Conservation (phyloP, 805 yeast genomes). For the Metschnikowia picachoensis region DNA sequence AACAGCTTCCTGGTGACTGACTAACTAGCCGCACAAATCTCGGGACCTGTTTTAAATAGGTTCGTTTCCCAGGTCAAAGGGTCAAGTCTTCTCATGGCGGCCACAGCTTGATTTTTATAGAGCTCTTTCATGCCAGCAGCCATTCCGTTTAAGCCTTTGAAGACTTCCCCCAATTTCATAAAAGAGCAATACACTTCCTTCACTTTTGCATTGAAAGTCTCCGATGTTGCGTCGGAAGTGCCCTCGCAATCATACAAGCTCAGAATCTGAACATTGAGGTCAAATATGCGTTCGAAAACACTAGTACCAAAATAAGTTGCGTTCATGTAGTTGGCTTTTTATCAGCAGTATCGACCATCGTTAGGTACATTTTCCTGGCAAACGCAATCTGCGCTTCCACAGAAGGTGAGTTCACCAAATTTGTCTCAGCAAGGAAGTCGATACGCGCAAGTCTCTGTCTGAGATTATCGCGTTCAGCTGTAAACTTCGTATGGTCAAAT, state of each 20-base stretch:
- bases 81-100: too few species aligned
- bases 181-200: too few species aligned
- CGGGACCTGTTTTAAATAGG: too few species aligned
- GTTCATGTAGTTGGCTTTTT: too few species aligned
- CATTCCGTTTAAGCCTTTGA: too few species aligned
- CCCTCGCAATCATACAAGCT: neutral
- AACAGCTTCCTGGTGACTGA: too few species aligned
- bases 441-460: neutral
- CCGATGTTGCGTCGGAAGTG: neutral
- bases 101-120: too few species aligned
- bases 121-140: too few species aligned
- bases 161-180: too few species aligned
- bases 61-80: too few species aligned
- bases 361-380: neutral
- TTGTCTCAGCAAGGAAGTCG: neutral
- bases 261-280: neutral
- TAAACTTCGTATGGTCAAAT: neutral
- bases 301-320: neutral
- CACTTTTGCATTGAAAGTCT: too few species aligned
- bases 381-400: neutral
- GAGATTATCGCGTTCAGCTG: neutral
- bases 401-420: neutral
- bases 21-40: too few species aligned
- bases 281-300: neutral
- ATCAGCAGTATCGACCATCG: neutral